Conservation (phyloP, 106 monocot species). For the Cymbidium sinense region DNA sequence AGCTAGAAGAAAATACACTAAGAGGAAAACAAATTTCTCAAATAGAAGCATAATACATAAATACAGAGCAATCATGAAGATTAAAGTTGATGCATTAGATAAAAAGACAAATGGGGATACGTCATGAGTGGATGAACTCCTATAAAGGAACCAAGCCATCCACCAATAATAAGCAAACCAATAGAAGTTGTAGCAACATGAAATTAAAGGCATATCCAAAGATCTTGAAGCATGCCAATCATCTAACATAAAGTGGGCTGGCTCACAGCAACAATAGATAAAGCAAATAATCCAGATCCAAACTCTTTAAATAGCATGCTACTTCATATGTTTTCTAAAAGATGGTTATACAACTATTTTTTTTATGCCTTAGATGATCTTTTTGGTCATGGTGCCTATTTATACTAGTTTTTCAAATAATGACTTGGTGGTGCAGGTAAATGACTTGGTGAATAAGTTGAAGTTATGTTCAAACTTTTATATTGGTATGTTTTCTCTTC, state of each 20-base stretch:
- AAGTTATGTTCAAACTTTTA: slow-evolving; percentile 42
- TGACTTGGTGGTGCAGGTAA: slow-evolving; percentile 34
- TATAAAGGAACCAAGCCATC: too few relatives aligned
- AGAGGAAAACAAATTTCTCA: too few relatives aligned
- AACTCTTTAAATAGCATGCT: neutral
- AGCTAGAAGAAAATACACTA: too few relatives aligned
- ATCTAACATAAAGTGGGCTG: neutral
- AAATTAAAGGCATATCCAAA: neutral
- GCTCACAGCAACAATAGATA: neutral
- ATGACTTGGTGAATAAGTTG: slow-evolving; percentile 46
- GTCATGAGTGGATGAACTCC: too few relatives aligned
- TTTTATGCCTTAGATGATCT: neutral
- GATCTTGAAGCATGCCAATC: neutral
- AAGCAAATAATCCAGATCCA: neutral
- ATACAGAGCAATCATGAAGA: too few relatives aligned
- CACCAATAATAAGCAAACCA: too few relatives aligned
- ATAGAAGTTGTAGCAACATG: neutral
- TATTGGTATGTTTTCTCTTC: slow-evolving; percentile 34
- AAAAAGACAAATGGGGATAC: too few relatives aligned
- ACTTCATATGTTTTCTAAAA: neutral
- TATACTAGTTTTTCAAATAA: neutral
- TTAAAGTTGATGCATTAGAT: too few relatives aligned
- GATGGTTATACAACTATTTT: neutral
- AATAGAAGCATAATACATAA: too few relatives aligned
- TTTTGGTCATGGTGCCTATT: neutral